Percentiles rank a stretch among this genome's conserved stretches.
Conservation (phyloP, 129 eudicot species). For the Deinandra increscens region DNA sequence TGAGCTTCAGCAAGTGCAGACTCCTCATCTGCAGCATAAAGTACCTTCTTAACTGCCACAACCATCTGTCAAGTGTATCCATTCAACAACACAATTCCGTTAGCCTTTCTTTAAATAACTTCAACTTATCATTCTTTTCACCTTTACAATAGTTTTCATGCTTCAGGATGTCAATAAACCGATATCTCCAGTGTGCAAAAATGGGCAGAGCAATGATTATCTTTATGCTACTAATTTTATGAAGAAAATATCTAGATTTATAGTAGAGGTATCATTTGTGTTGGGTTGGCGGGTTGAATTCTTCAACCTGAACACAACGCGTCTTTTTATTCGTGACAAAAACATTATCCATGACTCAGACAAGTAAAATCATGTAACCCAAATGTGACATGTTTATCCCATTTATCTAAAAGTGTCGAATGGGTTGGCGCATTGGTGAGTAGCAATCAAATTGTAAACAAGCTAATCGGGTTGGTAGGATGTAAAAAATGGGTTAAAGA, state of each 20-base stretch:
- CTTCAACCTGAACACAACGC: too few relatives aligned
- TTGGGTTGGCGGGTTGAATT: too few relatives aligned
- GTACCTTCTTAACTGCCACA: slow-evolving; percentile 64
- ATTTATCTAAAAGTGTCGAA: too few relatives aligned
- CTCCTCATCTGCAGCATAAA: slow-evolving; percentile 73
- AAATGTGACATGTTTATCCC: too few relatives aligned
- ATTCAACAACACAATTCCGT: not conserved
- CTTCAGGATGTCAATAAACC: not conserved
- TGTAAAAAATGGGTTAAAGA: too few relatives aligned
- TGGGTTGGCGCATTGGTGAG: too few relatives aligned
- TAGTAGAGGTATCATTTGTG: not conserved
- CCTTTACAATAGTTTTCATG: not conserved
- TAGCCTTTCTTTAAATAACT: not conserved
- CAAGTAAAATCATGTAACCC: too few relatives aligned
- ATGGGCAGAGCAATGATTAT: not conserved
- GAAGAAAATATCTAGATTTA: not conserved
- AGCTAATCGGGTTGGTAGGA: too few relatives aligned
- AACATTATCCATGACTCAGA: too few relatives aligned
- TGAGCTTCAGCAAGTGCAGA: slow-evolving; percentile 77
- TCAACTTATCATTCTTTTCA: not conserved
- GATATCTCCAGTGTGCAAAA: not conserved
- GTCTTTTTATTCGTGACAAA: too few relatives aligned
- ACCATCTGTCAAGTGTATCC: slow-evolving; percentile 55
- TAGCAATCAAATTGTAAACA: too few relatives aligned
- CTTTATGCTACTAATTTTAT: not conserved